Conservation (phyloP, 2,329 filamentous ascomycete genomes). For the Magnaporthiopsis rhizophila region DNA sequence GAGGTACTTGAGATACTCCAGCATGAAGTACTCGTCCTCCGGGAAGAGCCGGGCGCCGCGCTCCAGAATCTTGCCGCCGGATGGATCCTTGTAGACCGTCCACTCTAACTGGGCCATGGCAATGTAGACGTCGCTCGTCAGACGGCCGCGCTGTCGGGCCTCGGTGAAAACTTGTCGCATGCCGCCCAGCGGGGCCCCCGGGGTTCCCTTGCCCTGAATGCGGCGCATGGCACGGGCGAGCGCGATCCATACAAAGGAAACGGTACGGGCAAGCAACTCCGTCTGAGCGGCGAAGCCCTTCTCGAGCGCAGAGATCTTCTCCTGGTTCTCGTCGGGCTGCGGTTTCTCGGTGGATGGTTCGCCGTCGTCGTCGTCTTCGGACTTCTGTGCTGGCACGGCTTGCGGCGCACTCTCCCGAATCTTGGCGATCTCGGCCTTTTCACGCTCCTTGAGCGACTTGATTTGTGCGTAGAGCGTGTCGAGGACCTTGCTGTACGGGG, state of each 20-base stretch:
- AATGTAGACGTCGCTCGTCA: constrained; percentile 93
- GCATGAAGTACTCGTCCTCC: constrained; percentile 83
- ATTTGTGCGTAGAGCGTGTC: constrained; percentile 83
- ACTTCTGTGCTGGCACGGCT: constrained; percentile 19
- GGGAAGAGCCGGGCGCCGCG: constrained; percentile 89
- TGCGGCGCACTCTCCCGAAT: constrained; percentile 37
- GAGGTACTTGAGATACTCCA: constrained; percentile 93
- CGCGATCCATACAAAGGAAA: constrained; percentile 92
- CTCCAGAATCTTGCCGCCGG: constrained; percentile 92
- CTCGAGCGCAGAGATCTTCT: constrained; percentile 53
- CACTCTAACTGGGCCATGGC: constrained; percentile 90
- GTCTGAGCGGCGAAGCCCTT: constrained; percentile 66
- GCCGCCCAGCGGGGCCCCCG: constrained; percentile 50
- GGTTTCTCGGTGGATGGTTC: constrained; percentile 41
- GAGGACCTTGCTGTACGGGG: constrained; percentile 75
- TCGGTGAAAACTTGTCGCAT: constrained; percentile 85
- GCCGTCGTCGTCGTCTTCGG: constrained; percentile 23
- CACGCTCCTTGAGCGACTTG: constrained; percentile 60
- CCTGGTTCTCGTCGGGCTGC: constrained; percentile 37
- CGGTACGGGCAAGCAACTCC: constrained; percentile 69
- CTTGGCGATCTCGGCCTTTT: constrained; percentile 48
- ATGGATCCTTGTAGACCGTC: constrained; percentile 88
- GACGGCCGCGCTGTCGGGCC: constrained; percentile 74
- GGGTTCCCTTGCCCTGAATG: constrained; percentile 75
- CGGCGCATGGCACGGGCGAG: constrained; percentile 90